phyloP scores from a whole-genome alignment of 83 land plant species.

The Diphasiastrum complanatum region DNA sequence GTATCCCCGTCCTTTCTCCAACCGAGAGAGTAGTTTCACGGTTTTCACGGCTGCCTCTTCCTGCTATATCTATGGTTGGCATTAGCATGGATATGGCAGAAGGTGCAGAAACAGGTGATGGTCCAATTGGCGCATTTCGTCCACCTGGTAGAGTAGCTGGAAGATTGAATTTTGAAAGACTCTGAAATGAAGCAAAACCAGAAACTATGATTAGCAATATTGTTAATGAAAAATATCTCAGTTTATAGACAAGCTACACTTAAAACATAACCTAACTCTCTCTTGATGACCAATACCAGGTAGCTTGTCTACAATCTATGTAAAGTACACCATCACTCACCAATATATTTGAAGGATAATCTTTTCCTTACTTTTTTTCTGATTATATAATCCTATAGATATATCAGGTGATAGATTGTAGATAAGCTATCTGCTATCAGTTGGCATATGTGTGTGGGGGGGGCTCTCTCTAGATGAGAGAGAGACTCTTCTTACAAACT shows the following conservation, averaged over 20 bases:
- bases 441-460: too few species aligned
- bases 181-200: conserved; percentile 37
- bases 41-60: conserved; percentile 25
- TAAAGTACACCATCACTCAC: too few species aligned
- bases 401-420: not conserved
- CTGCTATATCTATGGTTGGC: conserved; percentile 2
- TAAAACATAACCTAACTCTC: too few species aligned
- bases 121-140: conserved; percentile 39
- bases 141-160: conserved; percentile 71
- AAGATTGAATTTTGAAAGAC: conserved; percentile 91
- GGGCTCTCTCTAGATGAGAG: too few species aligned
- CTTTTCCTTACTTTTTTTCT: too few species aligned
- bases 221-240: too few species aligned
- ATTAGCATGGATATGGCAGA: conserved; percentile 23
- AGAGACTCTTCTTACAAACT: not conserved
- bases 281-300: too few species aligned
- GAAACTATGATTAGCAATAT: not conserved
- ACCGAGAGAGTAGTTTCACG: conserved; percentile 25
- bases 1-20: conserved; percentile 35
- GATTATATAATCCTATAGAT: not conserved
- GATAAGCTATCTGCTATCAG: not conserved
- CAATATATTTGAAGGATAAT: too few species aligned
- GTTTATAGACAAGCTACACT: too few species aligned
- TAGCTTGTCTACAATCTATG: too few species aligned
- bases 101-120: conserved; percentile 41